Evolutionary conservation across 1,139 yeast genomes (phyloP), one percentile per base, ranked within the genome.

Genomic region (Magnusiomyces suaveolens): DNA sequence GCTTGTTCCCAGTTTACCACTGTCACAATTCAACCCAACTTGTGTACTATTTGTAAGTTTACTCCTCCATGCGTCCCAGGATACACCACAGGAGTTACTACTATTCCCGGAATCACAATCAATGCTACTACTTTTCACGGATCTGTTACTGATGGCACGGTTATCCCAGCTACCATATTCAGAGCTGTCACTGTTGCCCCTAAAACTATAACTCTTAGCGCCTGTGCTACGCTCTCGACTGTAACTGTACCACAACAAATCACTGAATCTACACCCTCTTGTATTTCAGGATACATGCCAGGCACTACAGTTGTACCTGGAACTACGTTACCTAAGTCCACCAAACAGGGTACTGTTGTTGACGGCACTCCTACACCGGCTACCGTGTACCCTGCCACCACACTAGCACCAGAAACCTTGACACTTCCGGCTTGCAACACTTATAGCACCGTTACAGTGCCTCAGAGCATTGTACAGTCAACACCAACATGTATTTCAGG

Each of bases 1-100:
- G 24, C 49, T 20, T 29, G 41, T 12, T 21, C 16, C n/a, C 12
- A 29, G 23, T 25, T 57, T 52, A 49, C 58, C 55, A 54, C 62
- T 52, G 54, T 51, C 51, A 55, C 51, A n/a, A n/a, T n/a, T n/a
- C n/a, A n/a, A n/a, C n/a, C n/a, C n/a, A n/a, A n/a, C n/a, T n/a
- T n/a, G n/a, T n/a, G n/a, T n/a, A n/a, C n/a, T n/a, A n/a, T n/a
- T n/a, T n/a, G n/a, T n/a, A n/a, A n/a, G n/a, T n/a, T n/a, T n/a
- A n/a, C n/a, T n/a, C n/a, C n/a, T n/a, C n/a, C n/a, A n/a, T n/a
- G n/a, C n/a, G n/a, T n/a, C n/a, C n/a, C n/a, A n/a, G n/a, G n/a
- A n/a, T n/a, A n/a, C n/a, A n/a, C n/a, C n/a, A n/a, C n/a, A n/a
- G n/a, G n/a, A n/a, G n/a, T n/a, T n/a, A n/a, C n/a, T n/a, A n/a